A percentile compares a stretch with the other conserved stretches of the same genome.
phyloP scores from a whole-genome alignment of 106 monocot genomes.

The Ottelia alismoides region DNA sequence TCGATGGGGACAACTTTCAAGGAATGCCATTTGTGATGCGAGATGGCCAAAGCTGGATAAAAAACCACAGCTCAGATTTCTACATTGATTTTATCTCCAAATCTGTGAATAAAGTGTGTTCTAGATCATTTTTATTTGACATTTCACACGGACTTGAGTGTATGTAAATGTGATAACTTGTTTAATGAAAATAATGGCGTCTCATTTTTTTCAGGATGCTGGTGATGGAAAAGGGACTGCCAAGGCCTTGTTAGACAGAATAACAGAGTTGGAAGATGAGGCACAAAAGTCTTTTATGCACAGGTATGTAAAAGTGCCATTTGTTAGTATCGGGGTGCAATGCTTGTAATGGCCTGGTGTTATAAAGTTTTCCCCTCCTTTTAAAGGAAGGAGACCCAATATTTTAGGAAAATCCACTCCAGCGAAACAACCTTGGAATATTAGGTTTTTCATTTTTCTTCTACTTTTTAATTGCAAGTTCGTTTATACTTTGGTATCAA shows the following conservation, averaged over 20 bases:
- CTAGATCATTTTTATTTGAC: background rate
- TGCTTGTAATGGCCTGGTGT: no score
- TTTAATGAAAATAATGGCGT: background rate
- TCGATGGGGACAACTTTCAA: conserved; percentile 37
- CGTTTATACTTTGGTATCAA: no score
- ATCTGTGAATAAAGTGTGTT: conserved; percentile 35
- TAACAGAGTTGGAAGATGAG: conserved; percentile 69
- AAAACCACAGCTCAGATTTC: conserved; percentile 76
- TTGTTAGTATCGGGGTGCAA: no score
- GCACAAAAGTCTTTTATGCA: conserved; percentile 96
- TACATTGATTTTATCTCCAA: conserved; percentile 41
- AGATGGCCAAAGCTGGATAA: conserved; percentile 70
- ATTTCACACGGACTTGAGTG: no score
- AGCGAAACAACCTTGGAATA: no score
- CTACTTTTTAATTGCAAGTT: no score
- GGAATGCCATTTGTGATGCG: conserved; percentile 80
- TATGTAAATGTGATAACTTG: background rate
- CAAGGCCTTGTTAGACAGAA: conserved; percentile 57
- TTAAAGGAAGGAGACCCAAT: no score
- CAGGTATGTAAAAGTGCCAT: conserved; percentile 49
- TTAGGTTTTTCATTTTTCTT: no score
- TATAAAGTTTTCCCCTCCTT: no score
- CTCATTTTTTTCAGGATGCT: conserved; percentile 28
- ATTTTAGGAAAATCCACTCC: no score
- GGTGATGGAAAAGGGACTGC: conserved; percentile 75